Base-by-base conservation (phyloP, 192 early-diverging fungal species). In the Entomortierella lignicola region DNA sequence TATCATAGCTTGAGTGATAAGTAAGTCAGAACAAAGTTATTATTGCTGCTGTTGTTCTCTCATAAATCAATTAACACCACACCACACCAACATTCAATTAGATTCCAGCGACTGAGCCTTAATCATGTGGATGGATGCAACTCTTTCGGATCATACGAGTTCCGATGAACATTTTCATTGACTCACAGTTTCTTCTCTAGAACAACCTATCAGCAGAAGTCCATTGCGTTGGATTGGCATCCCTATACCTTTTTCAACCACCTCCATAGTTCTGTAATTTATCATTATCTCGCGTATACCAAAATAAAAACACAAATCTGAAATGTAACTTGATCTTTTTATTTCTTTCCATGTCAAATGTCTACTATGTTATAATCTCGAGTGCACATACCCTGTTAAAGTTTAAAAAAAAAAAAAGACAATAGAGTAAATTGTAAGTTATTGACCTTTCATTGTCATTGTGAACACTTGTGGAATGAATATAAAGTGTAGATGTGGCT, bases 1-100 rank as follows among this genome's bases (percentile, higher is more conserved):
- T 94, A 91, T 53, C 90, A 84, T 51, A 55, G 69, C 34, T 77
- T 64, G 52, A 82, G 77, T 47, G 86, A 89, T 48, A 74, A 80
- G 86, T 89, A 85, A 72, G 69, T 52, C 30, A 1, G 12, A 11
- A 3, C 1, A 5, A 27, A 37, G n/a, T n/a, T n/a, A n/a, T n/a
- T 56, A 30, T 55, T 2, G 51, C 37, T 17, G 39, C 26, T 20
- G 26, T 42, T 17, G 1, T n/a, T 7, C n/a, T 43, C 31, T 10
- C 8, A 26, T 37, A 2, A 39, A 13, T 29, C 31, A 4, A 26
- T 4, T 30, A 30, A 55, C 20, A 15, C 23, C 8, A 3, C 4
- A 29, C 39, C 27, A n/a, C n/a, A 39, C 43, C 42, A 15, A 37
- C 2, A 32, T 58, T 59, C 26, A 2, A 58, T 27, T 60, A 87